These are phyloP conservation scores for Parachlorella kessleri DNA, from an alignment of 139 green algal genomes.

Conservation along the genomic window DNA sequence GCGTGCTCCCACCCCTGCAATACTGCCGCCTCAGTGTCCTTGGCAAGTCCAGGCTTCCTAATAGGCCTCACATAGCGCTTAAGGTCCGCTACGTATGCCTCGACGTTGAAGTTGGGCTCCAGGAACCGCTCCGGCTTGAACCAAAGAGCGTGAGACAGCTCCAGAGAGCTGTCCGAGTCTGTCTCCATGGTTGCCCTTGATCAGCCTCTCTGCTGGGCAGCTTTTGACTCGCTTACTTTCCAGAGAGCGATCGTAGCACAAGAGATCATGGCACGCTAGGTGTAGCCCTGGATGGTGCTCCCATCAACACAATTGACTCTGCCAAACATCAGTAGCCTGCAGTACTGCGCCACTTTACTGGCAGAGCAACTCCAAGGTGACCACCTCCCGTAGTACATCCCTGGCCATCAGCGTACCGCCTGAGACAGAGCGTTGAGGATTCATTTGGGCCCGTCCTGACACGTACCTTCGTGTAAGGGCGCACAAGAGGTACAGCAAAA, in stretches of 20 bases:
- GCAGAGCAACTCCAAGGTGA: background rate
- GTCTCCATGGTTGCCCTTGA: background rate
- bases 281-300: background rate
- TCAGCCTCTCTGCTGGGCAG: background rate
- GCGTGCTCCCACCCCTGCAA: too few relatives aligned
- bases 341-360: background rate
- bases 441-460: too few relatives aligned
- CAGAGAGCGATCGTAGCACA: background rate
- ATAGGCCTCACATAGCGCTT: slow-evolving; percentile 68
- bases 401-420: background rate
- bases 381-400: background rate
- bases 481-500: too few relatives aligned
- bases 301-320: background rate
- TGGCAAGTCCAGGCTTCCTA: background rate
- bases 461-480: too few relatives aligned
- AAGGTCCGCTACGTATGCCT: slow-evolving; percentile 81
- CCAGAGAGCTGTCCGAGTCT: background rate
- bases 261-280: background rate
- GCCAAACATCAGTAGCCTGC: background rate
- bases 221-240: background rate
- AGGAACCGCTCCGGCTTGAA: slow-evolving; percentile 81
- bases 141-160: slow-evolving; percentile 65
- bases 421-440: too few relatives aligned
- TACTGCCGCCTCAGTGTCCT: background rate
- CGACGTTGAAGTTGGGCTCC: slow-evolving; percentile 66